A percentile compares a stretch with the other conserved stretches of the same genome.
phyloP scores from a whole-genome alignment of 169 alveolate genomes.

The Cryptosporidium bovis region DNA sequence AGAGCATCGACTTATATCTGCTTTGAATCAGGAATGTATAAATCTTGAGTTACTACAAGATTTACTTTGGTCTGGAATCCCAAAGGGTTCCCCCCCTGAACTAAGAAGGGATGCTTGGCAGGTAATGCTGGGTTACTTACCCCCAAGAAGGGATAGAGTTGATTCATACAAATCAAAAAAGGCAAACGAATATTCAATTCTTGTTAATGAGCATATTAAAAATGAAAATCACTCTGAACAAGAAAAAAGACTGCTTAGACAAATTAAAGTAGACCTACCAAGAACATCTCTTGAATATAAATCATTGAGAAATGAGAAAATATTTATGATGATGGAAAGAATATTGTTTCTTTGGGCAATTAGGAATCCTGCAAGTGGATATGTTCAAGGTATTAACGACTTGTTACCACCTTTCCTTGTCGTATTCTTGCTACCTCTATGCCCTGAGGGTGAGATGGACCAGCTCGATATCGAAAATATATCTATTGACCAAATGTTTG shows the following conservation, averaged over 20 bases:
- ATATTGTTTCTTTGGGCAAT: conserved; percentile 91
- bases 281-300: conserved; percentile 87
- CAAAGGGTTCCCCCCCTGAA: conserved; percentile 83
- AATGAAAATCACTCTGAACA: conserved; percentile 77
- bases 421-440: conserved; percentile 78
- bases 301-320: conserved; percentile 83
- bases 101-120: conserved; percentile 87
- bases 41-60: conserved; percentile 51
- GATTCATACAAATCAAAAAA: conserved; percentile 80
- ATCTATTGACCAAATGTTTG: conserved; percentile 80
- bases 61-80: conserved; percentile 85
- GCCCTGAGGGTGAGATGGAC: conserved; percentile 70
- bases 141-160: conserved; percentile 81
- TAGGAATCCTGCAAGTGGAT: conserved; percentile 94
- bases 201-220: conserved; percentile 77
- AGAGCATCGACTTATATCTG: conserved; percentile 52
- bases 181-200: conserved; percentile 80
- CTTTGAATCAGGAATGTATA: conserved; percentile 56
- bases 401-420: conserved; percentile 85
- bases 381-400: conserved; percentile 95
- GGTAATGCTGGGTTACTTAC: conserved; percentile 86
- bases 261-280: conserved; percentile 91
- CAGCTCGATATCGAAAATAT: conserved; percentile 60
- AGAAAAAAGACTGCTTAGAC: conserved; percentile 78
- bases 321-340: conserved; percentile 89